Evolutionary conservation across 176 grass and related monocot genomes (phyloP), one percentile per base, ranked within the genome.

Genomic region (Carex scoparia): DNA sequence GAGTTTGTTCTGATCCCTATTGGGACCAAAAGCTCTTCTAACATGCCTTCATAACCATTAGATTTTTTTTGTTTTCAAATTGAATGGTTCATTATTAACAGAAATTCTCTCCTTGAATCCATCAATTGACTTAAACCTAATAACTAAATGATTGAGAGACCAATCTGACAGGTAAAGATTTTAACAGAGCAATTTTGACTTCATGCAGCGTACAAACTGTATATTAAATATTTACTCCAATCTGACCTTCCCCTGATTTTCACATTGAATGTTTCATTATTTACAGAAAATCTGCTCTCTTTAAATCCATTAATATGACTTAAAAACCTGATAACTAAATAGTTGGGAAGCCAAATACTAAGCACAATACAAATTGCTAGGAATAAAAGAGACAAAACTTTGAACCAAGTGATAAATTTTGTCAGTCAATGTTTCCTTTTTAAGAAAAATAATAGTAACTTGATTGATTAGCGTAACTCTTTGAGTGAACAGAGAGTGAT

Each of bases 341-440:
- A 10, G 48, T 56, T 28, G 67, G 66, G 67, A 70, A 16, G 37
- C 16, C 44, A 75, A 75, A 30, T 75, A 75, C 44, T 30, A 75
- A 75, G 46, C 46, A 53, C 71, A 75, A 16, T 56, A 12, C 27
- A 77, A 32, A 15, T 78, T 57, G 51, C 74, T 78, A 51, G 74
- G 74, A 78, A 78, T 78, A 57, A 57, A 78, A 18, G 74, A 78
- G 51, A 56, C 48, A 78, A 78, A 57, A 15, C 74, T 7, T 78
- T 16, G 74, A 78, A 32, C 33, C 55, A 77, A 33, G 27, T 56
- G 23, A 46, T 31, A 31, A 31, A 55, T 54, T 28, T 76, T 10
- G 19, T 53, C 48, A 49, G 27, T 32, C 23, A 7, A 77, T 56
- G 23, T 53, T 13, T 54, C 10, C 16, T 55, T 44, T 18, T 56